Evolutionary conservation across 1,284 basidiomycete species (phyloP), one percentile per base, ranked within the genome.

Genomic region (Puccinia hordei): DNA sequence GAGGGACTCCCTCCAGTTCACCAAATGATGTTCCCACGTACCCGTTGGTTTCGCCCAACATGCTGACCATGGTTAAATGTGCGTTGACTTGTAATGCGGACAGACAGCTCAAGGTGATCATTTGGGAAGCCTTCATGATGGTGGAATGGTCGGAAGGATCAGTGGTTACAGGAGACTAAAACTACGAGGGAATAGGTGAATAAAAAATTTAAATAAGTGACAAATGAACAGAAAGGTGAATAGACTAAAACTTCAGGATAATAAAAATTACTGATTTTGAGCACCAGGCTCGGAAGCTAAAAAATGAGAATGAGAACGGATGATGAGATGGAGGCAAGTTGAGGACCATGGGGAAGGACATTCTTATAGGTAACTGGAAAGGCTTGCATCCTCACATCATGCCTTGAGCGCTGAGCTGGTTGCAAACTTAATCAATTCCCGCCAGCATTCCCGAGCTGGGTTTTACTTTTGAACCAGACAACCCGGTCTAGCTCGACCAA

Each of bases 21-120:
- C 79, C 79, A 22, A 81, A 74, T 4, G 68, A 69, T 35, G 35
- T 74, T 6, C 79, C 79, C 51, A 30, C 68, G n/a, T 66, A 68
- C 2, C 79, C 79, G 44, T 81, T 81, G 9, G 79, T 73, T 44
- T 73, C 79, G 30, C 79, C 79, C n/a, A 73, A 19, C 44, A 81
- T 55, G n/a, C 53, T 55, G 46, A 81, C 57, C 61, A 81, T 65
- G 17, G 79, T 73, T 46, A 74, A 55, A 51, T 81, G 79, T 12
- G 41, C 49, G 19, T 65, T 61, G 59, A 75, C 59, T 19, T 49
- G 41, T 8, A 44, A 49, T 46, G 61, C 12, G 17, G 44, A 63
- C 59, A 49, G 24, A 22, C 73, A 75, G 27, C 15, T 35, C 51
- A 59, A 30, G 6, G 57, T 38, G 41, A 57, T 41, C 5, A 73